Base-by-base conservation (phyloP, 768 basidiomycete species). In the Coprinopsis marcescibilis region DNA sequence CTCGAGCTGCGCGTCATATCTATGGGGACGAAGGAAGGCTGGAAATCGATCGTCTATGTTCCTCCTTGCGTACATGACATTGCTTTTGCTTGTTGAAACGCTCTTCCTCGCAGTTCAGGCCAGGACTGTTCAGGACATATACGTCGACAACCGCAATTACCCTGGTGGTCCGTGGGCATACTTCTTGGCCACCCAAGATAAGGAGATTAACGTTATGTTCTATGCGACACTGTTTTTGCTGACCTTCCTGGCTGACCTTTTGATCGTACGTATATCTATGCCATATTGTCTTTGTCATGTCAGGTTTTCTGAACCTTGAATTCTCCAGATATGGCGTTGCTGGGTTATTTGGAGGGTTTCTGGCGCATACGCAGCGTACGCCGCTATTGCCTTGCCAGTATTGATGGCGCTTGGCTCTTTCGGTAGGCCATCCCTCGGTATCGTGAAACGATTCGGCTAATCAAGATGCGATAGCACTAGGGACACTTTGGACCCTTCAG, bases 341-440 rank as follows among this genome's bases (percentile, higher is more conserved):
- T 71, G 67, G 63, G 65, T 75, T 12, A 71, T 75, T 21, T 75
- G 72, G 69, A 58, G 60, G 29, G 63, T 63, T 2, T 65, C 64
- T 6, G 70, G 70, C 12, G 55, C 45, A 13, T 15, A 27, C 1
- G 48, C 61, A 13, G 65, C 67, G 3, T 63, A 65, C 50, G 38
- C 62, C 3, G 67, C 65, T 2, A 58, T 64, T 4, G 45, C 57
- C 1, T 59, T 76, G 35, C 73, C 75, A 5, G 50, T 57, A 0
- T 15, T 72, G 4, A 46, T 70, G 29, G 53, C 73, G 5, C 29
- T 73, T 6, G 65, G 53, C 1, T 71, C 74, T n/a, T 69, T 73
- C 34, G 65, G 73, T 75, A 46, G 37, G 67, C 55, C 15, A 6
- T 32, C 26, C 6, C 41, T 19, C 13, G 15, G 11, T 25, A 11